phyloP scores from a whole-genome alignment of 1,284 basidiomycete species.

The Trametes sp. region DNA sequence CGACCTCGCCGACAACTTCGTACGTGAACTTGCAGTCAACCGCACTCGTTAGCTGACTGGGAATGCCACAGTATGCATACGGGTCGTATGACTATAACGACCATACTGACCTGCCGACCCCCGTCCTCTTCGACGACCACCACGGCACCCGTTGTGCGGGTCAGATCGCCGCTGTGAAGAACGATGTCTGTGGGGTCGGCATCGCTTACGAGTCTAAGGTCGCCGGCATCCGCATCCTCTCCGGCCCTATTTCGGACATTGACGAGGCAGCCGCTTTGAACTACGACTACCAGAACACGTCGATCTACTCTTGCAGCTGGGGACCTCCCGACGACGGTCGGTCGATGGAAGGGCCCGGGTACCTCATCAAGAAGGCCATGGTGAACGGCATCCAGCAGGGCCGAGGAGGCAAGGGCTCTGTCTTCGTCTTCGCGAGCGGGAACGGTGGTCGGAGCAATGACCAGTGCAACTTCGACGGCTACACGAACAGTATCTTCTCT shows the following conservation, averaged over 20 bases:
- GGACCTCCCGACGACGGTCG: slow-evolving; percentile 96
- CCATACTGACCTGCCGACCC: slow-evolving; percentile 87
- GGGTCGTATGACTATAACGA: slow-evolving; percentile 99
- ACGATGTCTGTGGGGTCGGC: slow-evolving; percentile 94
- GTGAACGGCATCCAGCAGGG: slow-evolving; percentile 95
- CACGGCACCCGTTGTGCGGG: slow-evolving; percentile 99
- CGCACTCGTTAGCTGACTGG: neutral
- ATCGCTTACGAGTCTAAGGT: slow-evolving; percentile 93
- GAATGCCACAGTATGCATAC: slow-evolving; percentile 70
- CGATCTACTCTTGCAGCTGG: slow-evolving; percentile 97
- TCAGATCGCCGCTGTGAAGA: slow-evolving; percentile 97
- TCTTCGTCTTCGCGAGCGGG: slow-evolving; percentile 98
- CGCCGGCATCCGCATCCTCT: slow-evolving; percentile 95
- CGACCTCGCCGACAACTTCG: slow-evolving; percentile 92
- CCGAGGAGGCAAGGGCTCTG: slow-evolving; percentile 87
- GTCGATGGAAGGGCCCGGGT: slow-evolving; percentile 95
- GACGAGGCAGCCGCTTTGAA: slow-evolving; percentile 98
- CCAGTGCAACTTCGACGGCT: slow-evolving; percentile 99
- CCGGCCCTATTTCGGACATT: slow-evolving; percentile 96
- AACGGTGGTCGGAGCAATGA: slow-evolving; percentile 94
- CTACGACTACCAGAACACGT: slow-evolving; percentile 91
- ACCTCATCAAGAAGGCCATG: slow-evolving; percentile 94
- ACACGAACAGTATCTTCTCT: slow-evolving; percentile 97
- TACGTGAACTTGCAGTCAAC: slow-evolving; percentile 52
- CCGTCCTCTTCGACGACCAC: slow-evolving; percentile 90